phyloP scores from a whole-genome alignment of 345 rosid species.

The Angophora floribunda region DNA sequence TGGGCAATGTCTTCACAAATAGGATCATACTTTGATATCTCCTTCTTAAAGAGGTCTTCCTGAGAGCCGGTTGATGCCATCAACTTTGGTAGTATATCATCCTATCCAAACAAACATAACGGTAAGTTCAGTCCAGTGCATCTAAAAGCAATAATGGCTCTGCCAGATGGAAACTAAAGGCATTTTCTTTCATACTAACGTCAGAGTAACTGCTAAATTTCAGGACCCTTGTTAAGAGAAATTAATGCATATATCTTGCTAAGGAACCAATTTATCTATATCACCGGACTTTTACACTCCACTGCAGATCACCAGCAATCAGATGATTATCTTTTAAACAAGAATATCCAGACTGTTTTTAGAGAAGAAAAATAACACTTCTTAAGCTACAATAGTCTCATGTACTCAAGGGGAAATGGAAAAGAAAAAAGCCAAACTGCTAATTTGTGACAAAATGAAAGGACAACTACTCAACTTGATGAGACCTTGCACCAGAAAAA shows the following conservation, averaged over 20 bases:
- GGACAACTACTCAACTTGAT: not conserved
- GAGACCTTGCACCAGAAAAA: not conserved
- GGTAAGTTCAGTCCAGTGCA: not conserved
- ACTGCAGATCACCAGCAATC: not conserved
- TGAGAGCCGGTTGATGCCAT: slow-evolving; percentile 84
- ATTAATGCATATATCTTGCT: not conserved
- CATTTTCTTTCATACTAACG: not conserved
- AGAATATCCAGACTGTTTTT: not conserved
- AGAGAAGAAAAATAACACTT: not conserved
- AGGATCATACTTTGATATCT: slow-evolving; percentile 77
- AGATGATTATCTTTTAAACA: not conserved
- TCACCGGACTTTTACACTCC: not conserved
- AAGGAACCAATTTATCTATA: not conserved
- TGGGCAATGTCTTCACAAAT: slow-evolving; percentile 81
- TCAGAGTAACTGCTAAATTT: not conserved
- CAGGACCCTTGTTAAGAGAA: not conserved
- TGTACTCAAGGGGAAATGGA: not conserved
- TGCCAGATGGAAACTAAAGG: not conserved
- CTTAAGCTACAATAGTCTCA: not conserved
- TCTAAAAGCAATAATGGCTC: not conserved
- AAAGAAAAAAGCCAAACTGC: not conserved
- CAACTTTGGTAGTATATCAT: slow-evolving; percentile 93
- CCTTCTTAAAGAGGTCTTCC: slow-evolving; percentile 96
- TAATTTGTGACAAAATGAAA: not conserved
- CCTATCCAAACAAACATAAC: slow-evolving; percentile 27